These are phyloP conservation scores for Chloromonas sp. DNA, from an alignment of 163 green algal species.

Conservation along the genomic window DNA sequence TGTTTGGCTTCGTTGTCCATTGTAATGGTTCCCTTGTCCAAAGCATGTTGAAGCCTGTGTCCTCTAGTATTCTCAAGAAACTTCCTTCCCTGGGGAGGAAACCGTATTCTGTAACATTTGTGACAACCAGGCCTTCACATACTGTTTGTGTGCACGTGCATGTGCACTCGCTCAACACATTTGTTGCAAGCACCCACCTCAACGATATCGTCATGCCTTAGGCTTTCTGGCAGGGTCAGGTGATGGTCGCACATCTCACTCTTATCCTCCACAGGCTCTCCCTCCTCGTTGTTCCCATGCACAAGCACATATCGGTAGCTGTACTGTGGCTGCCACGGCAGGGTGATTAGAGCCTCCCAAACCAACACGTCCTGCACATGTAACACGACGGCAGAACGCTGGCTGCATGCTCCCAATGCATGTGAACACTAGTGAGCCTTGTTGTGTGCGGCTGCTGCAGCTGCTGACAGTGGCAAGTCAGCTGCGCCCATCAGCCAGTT, in stretches of 20 bases:
- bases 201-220: not conserved
- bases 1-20: too few relatives aligned
- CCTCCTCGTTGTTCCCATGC: constrained; percentile 30
- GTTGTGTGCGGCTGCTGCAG: too few relatives aligned
- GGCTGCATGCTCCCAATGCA: too few relatives aligned
- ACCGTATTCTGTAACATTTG: not conserved
- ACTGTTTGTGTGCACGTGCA: not conserved
- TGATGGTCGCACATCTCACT: not conserved
- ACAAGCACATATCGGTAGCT: constrained; percentile 58
- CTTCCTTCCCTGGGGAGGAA: too few relatives aligned
- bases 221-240: not conserved
- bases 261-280: not conserved
- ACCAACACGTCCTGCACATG: constrained; percentile 51
- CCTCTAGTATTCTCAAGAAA: too few relatives aligned
- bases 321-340: constrained; percentile 12
- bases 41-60: too few relatives aligned
- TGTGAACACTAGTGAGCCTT: too few relatives aligned
- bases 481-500: too few relatives aligned
- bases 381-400: too few relatives aligned
- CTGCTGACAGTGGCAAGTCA: too few relatives aligned
- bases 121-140: not conserved
- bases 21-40: too few relatives aligned
- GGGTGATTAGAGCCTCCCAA: constrained; percentile 62
- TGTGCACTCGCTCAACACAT: not conserved
- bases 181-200: not conserved